Evolutionary conservation across 257 asterid species (phyloP).

Genomic region (Solanum sitiens): DNA sequence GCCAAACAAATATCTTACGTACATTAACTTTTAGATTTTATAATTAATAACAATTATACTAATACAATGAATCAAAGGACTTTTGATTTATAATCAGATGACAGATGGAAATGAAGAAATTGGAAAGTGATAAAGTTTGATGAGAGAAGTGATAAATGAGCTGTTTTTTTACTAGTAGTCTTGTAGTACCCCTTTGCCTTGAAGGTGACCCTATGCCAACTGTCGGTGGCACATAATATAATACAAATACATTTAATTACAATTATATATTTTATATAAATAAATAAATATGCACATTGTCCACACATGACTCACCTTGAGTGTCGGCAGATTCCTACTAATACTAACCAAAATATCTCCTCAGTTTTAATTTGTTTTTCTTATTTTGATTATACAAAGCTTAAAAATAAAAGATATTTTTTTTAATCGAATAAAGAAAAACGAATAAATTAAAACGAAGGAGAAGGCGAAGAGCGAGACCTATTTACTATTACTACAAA

Average conservation of each 20-base stretch:
- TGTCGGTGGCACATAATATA: not conserved
- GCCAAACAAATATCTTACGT: not conserved
- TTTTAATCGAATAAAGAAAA: rapidly evolving
- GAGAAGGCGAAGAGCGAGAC: not conserved
- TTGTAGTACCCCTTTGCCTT: not conserved
- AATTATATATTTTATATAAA: not conserved
- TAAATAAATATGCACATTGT: not conserved
- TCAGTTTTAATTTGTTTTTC: not conserved
- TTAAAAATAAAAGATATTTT: rapidly evolving
- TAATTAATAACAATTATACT: not conserved
- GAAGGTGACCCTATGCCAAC: not conserved
- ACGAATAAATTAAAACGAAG: rapidly evolving
- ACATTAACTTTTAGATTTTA: not conserved
- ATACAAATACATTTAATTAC: not conserved
- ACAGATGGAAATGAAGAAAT: not conserved
- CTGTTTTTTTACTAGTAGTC: not conserved
- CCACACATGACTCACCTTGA: not conserved
- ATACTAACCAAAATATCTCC: not conserved
- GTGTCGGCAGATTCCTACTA: not conserved
- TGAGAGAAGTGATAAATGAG: not conserved
- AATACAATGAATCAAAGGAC: not conserved
- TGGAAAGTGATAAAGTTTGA: not conserved
- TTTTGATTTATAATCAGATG: not conserved
- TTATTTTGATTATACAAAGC: rapidly evolving
- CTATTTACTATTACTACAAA: not conserved